Base-by-base conservation (phyloP, 345 rosid species). In the Corchorus olitorius region DNA sequence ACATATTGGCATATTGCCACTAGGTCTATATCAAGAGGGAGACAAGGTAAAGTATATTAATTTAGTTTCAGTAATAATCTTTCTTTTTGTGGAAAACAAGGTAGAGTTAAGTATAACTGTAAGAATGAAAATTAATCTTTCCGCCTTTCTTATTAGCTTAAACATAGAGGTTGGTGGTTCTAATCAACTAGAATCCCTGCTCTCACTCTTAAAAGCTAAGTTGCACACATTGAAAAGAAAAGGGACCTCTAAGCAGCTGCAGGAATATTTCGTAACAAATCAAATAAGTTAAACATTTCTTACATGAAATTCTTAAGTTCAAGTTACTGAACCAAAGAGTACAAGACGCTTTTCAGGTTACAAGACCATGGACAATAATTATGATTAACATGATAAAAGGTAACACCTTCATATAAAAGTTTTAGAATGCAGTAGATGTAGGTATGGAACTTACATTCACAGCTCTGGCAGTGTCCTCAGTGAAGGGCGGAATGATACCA, bases 381-480 rank as follows among this genome's bases (percentile, higher is more conserved):
- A 39, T 55, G 45, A 52, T 39, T 35, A 72, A 55, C 9, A n/a
- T 11, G 50, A 55, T 12, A 15, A 8, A 53, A 71, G 75, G 33
- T 35, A 34, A 45, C 54, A 45, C 49, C 50, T 64, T 64, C 13
- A 1, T 16, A 4, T 64, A 3, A 48, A 37, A 11, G 68, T 65
- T 45, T 19, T 43, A 65, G 70, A n/a, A 65, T 19, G 70, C 53
- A 66, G 50, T 55, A 17, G 65, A 49, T 37, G 56, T 54, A 56
- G 20, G 33, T 50, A 61, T 61, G 58, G 64, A 76, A 86, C 91
- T 86, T 83, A 91, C 99, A 86, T 96, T 93, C 55, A 96, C 88
- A 59, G 98, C 90, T 89, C 99, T 87, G 84, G 94, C 84, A 53
- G 90, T 84, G 79, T 93, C 92, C 56, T 89, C 91, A 12, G 91